Base-by-base conservation (phyloP, 225 moss, liverwort and hornwort genomes). In the Pseudisothecium myosuroides region DNA sequence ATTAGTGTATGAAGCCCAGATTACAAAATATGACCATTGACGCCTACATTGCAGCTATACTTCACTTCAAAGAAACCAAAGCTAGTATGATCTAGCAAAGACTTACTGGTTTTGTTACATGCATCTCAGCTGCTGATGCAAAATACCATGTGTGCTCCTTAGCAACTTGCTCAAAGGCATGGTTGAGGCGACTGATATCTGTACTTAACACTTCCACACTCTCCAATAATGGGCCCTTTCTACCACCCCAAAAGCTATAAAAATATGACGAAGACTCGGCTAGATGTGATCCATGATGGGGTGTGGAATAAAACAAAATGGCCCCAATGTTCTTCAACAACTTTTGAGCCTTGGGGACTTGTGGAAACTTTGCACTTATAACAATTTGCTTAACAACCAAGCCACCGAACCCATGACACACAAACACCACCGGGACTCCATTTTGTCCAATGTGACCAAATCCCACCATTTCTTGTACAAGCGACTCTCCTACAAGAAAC, bases 41-140 rank as follows among this genome's bases (percentile, higher is more conserved):
- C 2, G 23, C 13, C 69, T 0, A 39, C 23, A 13, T 13, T 2
- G 0, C 2, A 39, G 2, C 13, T 23, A 2, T 22, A 2, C 4
- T 23, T 39, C 2, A 22, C 7, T 2, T 69, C 2, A 39, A 69
- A 69, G n/a, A 68, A 69, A 13, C 23, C n/a, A 69, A 69, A 39
- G 7, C 8, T 1, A 23, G 13, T 14, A 39, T 1, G 4, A 69
- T 23, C 4, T 7, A 69, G 2, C 0, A 13, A 1, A 23, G 23
- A 39, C 69, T 69, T 69, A 69, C 23, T 39, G 0, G 23, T 69
- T n/a, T 7, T 7, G 69, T 69, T 39, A 39, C 23, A 24, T 39
- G 23, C 6, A 23, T 69, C 13, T 39, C 39, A 14, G 2, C 7
- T 39, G 0, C 9, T 3, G 15, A 41, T 9, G 15, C 5, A 41